These are phyloP conservation scores for Carex littledalei DNA, from an alignment of 176 grass and related monocot genomes.

Conservation along the genomic window DNA sequence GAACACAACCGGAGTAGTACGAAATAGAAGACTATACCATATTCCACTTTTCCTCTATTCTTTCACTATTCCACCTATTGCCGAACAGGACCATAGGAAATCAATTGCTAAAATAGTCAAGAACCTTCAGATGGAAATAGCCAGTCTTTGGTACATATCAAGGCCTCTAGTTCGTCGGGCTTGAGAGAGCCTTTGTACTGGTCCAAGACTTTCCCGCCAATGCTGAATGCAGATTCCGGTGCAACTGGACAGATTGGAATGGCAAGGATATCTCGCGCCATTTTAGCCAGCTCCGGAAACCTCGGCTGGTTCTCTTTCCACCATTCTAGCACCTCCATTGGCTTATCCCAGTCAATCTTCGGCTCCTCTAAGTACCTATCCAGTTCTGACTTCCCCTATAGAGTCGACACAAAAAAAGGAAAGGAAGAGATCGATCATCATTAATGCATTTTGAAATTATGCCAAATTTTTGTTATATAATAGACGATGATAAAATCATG, in stretches of 20 bases:
- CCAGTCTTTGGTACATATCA: constrained; percentile 29
- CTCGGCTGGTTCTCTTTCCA: constrained; percentile 25
- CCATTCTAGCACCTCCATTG: constrained; percentile 24
- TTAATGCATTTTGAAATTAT: background rate
- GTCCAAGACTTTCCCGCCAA: constrained; percentile 23
- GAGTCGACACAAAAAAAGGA: background rate
- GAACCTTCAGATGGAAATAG: constrained; percentile 16
- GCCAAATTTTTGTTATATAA: background rate
- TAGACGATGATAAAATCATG: background rate
- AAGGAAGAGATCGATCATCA: background rate
- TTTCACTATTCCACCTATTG: too few species aligned
- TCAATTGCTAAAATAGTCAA: background rate
- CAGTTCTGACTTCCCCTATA: constrained; percentile 21
- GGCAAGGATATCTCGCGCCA: constrained; percentile 21
- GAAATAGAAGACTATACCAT: too few species aligned
- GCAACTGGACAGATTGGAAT: constrained; percentile 15
- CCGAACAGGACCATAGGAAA: background rate
- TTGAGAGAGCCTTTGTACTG: constrained; percentile 22
- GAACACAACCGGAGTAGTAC: too few species aligned
- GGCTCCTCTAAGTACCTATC: constrained; percentile 21
- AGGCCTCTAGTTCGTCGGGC: constrained; percentile 15
- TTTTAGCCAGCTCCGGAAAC: constrained; percentile 19
- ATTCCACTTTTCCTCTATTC: too few species aligned
- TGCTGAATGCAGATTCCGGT: constrained; percentile 18
- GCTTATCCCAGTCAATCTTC: constrained; percentile 9